These are phyloP conservation scores for Suillus subluteus DNA, from an alignment of 768 basidiomycete species.

Conservation along the genomic window DNA sequence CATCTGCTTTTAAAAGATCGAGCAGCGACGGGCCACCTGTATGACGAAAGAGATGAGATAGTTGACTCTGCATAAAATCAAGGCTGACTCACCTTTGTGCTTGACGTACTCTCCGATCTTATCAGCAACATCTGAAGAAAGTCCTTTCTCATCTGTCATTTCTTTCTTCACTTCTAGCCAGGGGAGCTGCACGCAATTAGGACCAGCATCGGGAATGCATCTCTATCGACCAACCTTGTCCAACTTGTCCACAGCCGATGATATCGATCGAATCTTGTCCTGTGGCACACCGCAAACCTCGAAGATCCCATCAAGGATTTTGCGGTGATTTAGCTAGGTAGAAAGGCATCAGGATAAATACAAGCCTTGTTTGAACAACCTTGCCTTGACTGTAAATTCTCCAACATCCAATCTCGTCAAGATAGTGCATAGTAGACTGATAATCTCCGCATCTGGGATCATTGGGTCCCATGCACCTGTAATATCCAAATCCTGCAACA, in stretches of 20 bases:
- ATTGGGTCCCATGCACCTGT: constrained; percentile 92
- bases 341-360: constrained; percentile 10
- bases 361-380: constrained; percentile 2
- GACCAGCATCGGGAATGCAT: constrained; percentile 6
- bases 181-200: constrained; percentile 53
- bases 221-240: constrained; percentile 71
- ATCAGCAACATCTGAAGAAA: constrained; percentile 81
- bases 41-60: neutral
- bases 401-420: constrained; percentile 86
- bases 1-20: constrained; percentile 66
- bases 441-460: constrained; percentile 95
- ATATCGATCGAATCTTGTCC: constrained; percentile 90
- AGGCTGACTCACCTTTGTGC: constrained; percentile 72
- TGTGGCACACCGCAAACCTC: constrained; percentile 92
- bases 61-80: neutral
- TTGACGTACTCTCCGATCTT: constrained; percentile 97
- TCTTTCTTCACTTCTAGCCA: constrained; percentile 95
- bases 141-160: constrained; percentile 95
- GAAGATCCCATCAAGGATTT: constrained; percentile 96
- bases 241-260: constrained; percentile 96
- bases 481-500: constrained; percentile 88
- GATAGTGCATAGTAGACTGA: constrained; percentile 81
- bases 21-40: constrained; percentile 82
- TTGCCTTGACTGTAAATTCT: constrained; percentile 91
- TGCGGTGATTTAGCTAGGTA: constrained; percentile 87